These are phyloP conservation scores for Mucor indicus DNA, from an alignment of 371 early-diverging fungal genomes.

Conservation along the genomic window DNA sequence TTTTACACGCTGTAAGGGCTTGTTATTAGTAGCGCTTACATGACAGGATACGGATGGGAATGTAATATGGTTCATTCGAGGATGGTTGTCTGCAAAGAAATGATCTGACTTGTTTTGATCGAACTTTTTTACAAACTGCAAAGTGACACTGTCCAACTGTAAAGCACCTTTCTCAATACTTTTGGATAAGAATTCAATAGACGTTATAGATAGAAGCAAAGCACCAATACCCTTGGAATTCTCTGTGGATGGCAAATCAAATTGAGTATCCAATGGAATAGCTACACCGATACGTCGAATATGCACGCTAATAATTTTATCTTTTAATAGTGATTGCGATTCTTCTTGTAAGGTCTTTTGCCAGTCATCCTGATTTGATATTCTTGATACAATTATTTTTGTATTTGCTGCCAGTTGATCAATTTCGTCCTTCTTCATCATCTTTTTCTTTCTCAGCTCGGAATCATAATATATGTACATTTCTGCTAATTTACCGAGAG, in stretches of 20 bases:
- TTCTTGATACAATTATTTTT: conserved; percentile 59
- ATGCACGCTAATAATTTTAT: conserved; percentile 49
- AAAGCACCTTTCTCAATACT: conserved; percentile 59
- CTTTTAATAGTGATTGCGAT: conserved; percentile 53
- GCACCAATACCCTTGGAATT: conserved; percentile 40
- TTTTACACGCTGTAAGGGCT: conserved; percentile 40
- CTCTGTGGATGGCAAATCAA: conserved; percentile 26
- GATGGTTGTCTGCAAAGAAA: conserved; percentile 64
- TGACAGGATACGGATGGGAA: conserved; percentile 60
- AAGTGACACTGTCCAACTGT: conserved; percentile 54
- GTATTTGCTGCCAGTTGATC: conserved; percentile 65
- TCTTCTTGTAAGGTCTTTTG: conserved; percentile 43
- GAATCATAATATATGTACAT: conserved; percentile 67
- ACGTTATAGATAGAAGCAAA: conserved; percentile 58
- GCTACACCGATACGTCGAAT: conserved; percentile 65
- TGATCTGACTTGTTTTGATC: conserved; percentile 69
- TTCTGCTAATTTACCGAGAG: conserved; percentile 68
- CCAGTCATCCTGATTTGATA: conserved; percentile 47
- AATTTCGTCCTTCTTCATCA: conserved; percentile 53
- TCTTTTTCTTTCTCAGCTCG: conserved; percentile 64
- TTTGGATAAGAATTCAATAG: conserved; percentile 58
- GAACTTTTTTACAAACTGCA: conserved; percentile 75
- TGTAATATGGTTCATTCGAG: conserved; percentile 66
- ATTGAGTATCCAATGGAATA: conserved; percentile 58
- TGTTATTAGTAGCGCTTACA: conserved; percentile 34